Percentiles rank a stretch among this genome's conserved stretches.
phyloP scores from a whole-genome alignment of 805 yeast genomes.

The Yarrowia yakushimensis region DNA sequence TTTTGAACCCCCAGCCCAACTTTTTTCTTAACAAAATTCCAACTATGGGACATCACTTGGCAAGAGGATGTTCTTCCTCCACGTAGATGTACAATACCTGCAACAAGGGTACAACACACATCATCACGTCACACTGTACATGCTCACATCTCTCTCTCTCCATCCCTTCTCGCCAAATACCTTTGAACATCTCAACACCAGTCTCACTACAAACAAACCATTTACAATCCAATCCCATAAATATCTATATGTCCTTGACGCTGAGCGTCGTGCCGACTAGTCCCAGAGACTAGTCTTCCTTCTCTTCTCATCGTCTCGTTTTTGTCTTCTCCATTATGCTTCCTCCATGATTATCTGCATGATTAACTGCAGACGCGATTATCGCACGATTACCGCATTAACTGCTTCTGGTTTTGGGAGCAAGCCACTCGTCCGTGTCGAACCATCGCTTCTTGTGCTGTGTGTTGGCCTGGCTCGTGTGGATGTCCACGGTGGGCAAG shows the following conservation, averaged over 20 bases:
- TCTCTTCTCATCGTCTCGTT: not conserved
- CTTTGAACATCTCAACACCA: not conserved
- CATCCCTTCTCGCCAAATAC: too few relatives aligned
- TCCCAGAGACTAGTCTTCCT: not conserved
- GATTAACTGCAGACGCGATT: too few relatives aligned
- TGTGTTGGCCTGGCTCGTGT: constrained; percentile 12
- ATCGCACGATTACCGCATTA: too few relatives aligned
- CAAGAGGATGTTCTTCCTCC: too few relatives aligned
- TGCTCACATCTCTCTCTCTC: too few relatives aligned
- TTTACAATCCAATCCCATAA: constrained; percentile 14
- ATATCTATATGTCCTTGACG: constrained; percentile 18
- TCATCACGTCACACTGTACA: too few relatives aligned
- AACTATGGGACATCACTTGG: too few relatives aligned
- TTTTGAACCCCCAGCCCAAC: too few relatives aligned
- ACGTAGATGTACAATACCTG: too few relatives aligned
- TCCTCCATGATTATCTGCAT: not conserved
- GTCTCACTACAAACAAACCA: not conserved
- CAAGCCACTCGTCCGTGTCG: constrained; percentile 18
- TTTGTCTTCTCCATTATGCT: not conserved
- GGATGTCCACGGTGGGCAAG: constrained; percentile 7
- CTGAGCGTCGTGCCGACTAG: not conserved
- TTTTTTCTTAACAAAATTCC: too few relatives aligned
- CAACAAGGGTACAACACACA: too few relatives aligned
- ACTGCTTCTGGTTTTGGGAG: constrained; percentile 13
- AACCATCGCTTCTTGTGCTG: constrained; percentile 22